These are phyloP conservation scores for Coprinopsis cinerea DNA, from an alignment of 768 basidiomycete species.

Conservation along the genomic window DNA sequence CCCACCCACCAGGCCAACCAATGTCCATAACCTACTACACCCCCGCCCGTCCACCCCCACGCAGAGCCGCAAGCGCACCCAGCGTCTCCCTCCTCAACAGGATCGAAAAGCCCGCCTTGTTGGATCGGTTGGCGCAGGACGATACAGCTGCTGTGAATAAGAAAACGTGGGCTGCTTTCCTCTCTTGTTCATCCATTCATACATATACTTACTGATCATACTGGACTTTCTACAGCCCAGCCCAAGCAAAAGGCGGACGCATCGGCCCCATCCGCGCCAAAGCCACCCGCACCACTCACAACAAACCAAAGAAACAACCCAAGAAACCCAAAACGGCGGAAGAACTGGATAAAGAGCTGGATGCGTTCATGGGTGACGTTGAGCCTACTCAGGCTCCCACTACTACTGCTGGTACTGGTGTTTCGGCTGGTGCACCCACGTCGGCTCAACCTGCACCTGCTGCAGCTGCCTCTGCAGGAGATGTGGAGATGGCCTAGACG, in stretches of 20 bases:
- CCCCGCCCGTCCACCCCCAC: conserved; percentile 40
- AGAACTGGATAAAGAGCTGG: conserved; percentile 84
- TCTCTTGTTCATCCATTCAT: neutral
- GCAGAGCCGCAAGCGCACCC: conserved; percentile 46
- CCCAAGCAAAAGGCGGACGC: conserved; percentile 27
- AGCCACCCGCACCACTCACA: neutral
- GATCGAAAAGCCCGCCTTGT: conserved; percentile 68
- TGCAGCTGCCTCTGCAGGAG: conserved; percentile 24
- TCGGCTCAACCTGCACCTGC: conserved; percentile 7
- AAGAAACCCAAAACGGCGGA: conserved; percentile 67
- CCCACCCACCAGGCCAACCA: conserved; percentile 52
- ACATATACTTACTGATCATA: too few species aligned
- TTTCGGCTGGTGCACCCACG: conserved; percentile 5
- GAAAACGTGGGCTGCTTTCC: conserved; percentile 27
- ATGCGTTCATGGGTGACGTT: conserved; percentile 75
- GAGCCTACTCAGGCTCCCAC: conserved; percentile 17
- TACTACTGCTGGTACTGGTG: conserved; percentile 9
- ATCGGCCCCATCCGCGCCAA: conserved; percentile 41
- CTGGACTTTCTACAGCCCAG: neutral
- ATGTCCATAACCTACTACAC: conserved; percentile 67
- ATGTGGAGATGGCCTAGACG: conserved; percentile 49
- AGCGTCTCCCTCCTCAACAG: conserved; percentile 66
- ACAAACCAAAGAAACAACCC: conserved; percentile 17
- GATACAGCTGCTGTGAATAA: conserved; percentile 26
- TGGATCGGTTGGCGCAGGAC: conserved; percentile 55